Percentiles rank a stretch among this genome's conserved stretches.
phyloP scores from a whole-genome alignment of 164 flowering plant species.

The Hamamelis virginiana region DNA sequence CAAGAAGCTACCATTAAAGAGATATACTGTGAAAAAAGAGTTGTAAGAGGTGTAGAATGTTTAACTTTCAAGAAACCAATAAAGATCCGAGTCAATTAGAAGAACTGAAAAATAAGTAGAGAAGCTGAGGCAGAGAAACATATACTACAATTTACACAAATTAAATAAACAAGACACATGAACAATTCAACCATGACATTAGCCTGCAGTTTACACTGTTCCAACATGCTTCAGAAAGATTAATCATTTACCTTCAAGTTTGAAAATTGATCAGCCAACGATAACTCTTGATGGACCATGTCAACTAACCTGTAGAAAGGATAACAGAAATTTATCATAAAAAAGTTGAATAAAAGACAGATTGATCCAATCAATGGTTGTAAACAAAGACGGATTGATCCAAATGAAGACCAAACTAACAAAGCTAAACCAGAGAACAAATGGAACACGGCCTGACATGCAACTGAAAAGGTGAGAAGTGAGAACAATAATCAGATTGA shows the following conservation, averaged over 20 bases:
- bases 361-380: neutral
- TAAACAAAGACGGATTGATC: too few relatives aligned
- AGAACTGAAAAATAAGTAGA: too few relatives aligned
- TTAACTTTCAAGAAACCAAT: too few relatives aligned
- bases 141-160: neutral
- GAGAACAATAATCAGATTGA: neutral
- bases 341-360: neutral
- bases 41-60: too few relatives aligned
- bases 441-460: neutral
- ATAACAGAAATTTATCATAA: neutral
- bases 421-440: neutral
- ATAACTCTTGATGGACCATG: constrained; percentile 79
- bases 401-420: neutral
- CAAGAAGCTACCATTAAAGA: too few relatives aligned
- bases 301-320: constrained; percentile 67
- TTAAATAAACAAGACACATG: neutral
- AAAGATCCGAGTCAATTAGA: too few relatives aligned
- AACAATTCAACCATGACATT: neutral
- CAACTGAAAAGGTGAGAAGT: neutral
- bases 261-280: constrained; percentile 80
- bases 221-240: neutral
- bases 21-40: too few relatives aligned
- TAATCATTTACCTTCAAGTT: constrained; percentile 65
- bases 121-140: too few relatives aligned
- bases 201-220: neutral